A percentile compares a stretch with the other conserved stretches of the same genome.
Conservation (phyloP, 306 rosid genomes). For the Cicer bijugum region DNA sequence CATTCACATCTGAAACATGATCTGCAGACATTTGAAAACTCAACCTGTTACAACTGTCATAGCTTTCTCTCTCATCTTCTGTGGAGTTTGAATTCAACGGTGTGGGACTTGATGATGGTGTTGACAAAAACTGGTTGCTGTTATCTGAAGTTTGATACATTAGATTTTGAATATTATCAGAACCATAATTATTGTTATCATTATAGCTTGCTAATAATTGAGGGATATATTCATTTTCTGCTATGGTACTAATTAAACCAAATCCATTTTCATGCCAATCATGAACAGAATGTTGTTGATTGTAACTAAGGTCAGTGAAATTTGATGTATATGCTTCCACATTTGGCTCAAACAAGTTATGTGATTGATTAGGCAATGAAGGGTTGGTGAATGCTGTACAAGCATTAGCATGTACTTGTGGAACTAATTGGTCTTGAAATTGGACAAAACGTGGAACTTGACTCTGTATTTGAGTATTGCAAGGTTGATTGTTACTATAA, state of each 20-base stretch:
- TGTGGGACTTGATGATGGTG: constrained; percentile 80
- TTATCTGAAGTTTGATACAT: constrained; percentile 47
- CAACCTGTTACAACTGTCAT: constrained; percentile 69
- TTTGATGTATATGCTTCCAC: constrained; percentile 47
- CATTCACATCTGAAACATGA: constrained; percentile 56
- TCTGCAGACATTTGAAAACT: constrained; percentile 64
- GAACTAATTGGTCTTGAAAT: constrained; percentile 42
- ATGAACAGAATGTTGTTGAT: constrained; percentile 38
- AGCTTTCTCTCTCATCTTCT: constrained; percentile 88
- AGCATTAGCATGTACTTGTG: constrained; percentile 15
- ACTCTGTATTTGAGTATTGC: constrained; percentile 45
- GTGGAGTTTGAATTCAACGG: constrained; percentile 76
- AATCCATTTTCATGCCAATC: constrained; percentile 52
- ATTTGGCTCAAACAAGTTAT: constrained; percentile 42
- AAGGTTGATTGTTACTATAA: constrained; percentile 37
- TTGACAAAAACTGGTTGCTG: constrained; percentile 57
- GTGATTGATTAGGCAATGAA: constrained; percentile 49
- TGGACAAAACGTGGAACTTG: constrained; percentile 46
- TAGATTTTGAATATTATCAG: constrained; percentile 38
- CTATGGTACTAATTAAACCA: constrained; percentile 30
- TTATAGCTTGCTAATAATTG: constrained; percentile 47
- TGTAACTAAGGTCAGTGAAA: constrained; percentile 48
- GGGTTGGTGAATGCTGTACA: constrained; percentile 21
- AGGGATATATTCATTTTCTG: constrained; percentile 49
- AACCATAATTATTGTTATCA: constrained; percentile 20